Percentiles rank a stretch among this genome's conserved stretches.
Conservation (phyloP, 1,139 yeast species). For the Kodamaea fungicola region DNA sequence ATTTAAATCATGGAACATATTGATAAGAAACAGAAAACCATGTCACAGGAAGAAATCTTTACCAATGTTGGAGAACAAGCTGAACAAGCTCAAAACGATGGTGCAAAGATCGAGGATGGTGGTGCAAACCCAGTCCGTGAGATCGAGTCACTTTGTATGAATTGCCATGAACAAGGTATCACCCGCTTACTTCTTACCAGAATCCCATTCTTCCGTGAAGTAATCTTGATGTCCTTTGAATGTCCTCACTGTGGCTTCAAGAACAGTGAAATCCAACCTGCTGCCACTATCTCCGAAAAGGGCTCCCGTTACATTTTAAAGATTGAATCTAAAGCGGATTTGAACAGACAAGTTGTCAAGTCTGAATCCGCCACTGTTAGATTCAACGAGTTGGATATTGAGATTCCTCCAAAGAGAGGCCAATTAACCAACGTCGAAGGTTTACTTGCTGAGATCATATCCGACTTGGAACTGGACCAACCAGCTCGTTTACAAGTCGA, state of each 20-base stretch:
- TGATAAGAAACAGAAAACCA: conserved; percentile 16
- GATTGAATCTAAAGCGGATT: conserved; percentile 68
- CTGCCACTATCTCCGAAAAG: conserved; percentile 82
- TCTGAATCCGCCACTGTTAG: conserved; percentile 82
- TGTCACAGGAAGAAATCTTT: conserved; percentile 41
- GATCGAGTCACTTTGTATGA: conserved; percentile 92
- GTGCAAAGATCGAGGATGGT: conserved; percentile 62
- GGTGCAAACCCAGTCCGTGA: conserved; percentile 97
- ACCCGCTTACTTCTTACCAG: conserved; percentile 82
- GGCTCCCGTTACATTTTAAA: conserved; percentile 74
- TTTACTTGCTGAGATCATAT: conserved; percentile 73
- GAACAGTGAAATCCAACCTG: conserved; percentile 93
- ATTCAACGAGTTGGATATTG: conserved; percentile 83
- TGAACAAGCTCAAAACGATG: conserved; percentile 9
- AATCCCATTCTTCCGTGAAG: conserved; percentile 89
- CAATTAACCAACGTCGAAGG: conserved; percentile 94
- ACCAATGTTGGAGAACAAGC: conserved; percentile 48
- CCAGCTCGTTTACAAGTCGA: conserved; percentile 67
- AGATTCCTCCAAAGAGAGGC: conserved; percentile 93
- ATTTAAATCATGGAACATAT: conserved; percentile 8
- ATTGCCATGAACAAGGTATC: conserved; percentile 81
- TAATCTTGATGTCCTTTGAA: conserved; percentile 90
- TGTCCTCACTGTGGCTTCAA: conserved; percentile 94
- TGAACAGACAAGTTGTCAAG: conserved; percentile 88
- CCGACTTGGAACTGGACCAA: conserved; percentile 81